Evolutionary conservation across 495 filamentous ascomycete genomes (phyloP).

Genomic region (Pseudoneurospora amorphoporcata): DNA sequence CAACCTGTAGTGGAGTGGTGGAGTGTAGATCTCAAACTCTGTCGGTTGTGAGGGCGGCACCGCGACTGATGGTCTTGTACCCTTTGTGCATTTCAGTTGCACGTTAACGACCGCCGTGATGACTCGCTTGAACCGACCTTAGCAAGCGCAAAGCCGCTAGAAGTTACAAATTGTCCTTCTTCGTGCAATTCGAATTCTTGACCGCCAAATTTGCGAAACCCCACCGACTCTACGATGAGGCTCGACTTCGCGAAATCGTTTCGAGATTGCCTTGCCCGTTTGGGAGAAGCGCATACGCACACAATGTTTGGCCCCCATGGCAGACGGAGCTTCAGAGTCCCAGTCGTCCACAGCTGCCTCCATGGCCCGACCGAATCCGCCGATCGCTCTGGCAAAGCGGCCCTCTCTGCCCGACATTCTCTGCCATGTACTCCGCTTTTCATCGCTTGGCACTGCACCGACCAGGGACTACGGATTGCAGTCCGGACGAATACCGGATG

Average conservation of each 20-base stretch:
- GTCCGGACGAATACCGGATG: not conserved
- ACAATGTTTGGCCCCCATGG: not conserved
- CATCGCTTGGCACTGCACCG: not conserved
- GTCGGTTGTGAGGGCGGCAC: not conserved
- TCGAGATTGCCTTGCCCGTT: not conserved
- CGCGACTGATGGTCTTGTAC: not conserved
- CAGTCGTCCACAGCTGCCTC: not conserved
- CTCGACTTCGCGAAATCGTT: not conserved
- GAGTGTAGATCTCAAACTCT: not conserved
- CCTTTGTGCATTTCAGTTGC: not conserved
- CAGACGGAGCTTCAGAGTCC: not conserved
- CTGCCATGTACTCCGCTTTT: not conserved
- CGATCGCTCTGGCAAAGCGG: not conserved
- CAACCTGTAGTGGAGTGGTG: not conserved
- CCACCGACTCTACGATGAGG: not conserved
- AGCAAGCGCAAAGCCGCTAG: not conserved
- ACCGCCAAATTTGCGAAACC: not conserved
- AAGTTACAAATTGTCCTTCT: not conserved
- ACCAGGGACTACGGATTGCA: not conserved
- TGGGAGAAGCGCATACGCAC: not conserved
- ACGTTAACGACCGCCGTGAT: not conserved
- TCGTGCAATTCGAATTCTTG: not conserved
- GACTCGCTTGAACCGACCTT: not conserved
- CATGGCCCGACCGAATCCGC: not conserved
- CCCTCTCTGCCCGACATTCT: not conserved